Conservation (phyloP, 345 rosid species). For the Hibiscus syriacus region DNA sequence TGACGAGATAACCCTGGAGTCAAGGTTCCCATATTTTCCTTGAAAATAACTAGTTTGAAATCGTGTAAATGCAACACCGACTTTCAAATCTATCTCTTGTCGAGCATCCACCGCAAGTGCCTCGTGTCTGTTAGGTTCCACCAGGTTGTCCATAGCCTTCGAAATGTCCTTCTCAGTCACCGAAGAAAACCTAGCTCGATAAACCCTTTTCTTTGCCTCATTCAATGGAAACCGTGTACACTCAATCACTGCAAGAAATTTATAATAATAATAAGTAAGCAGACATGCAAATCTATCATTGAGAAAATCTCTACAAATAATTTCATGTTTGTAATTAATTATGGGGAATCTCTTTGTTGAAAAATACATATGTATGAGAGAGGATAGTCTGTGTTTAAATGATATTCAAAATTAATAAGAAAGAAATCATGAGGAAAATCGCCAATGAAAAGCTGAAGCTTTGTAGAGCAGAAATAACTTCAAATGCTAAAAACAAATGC, state of each 20-base stretch:
- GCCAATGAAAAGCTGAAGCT: not conserved
- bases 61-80: constrained; percentile 94
- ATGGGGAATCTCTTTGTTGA: not conserved
- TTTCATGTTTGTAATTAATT: not conserved
- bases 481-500: not conserved
- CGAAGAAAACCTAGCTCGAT: constrained; percentile 90
- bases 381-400: not conserved
- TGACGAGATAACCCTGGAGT: constrained; percentile 92
- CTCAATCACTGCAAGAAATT: constrained; percentile 58
- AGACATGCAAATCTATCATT: not conserved
- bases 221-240: constrained; percentile 56
- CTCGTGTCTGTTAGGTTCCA: constrained; percentile 74
- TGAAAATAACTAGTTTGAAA: constrained; percentile 91
- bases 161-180: constrained; percentile 88
- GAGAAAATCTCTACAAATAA: not conserved
- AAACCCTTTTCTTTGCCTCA: constrained; percentile 51
- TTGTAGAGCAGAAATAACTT: not conserved
- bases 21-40: constrained; percentile 92
- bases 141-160: constrained; percentile 84
- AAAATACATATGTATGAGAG: not conserved
- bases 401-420: not conserved
- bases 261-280: not conserved
- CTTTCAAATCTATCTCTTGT: constrained; percentile 98
- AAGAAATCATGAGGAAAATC: not conserved
- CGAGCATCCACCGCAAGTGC: constrained; percentile 98